phyloP scores from a whole-genome alignment of 83 land plant genomes.

The Picea abies region DNA sequence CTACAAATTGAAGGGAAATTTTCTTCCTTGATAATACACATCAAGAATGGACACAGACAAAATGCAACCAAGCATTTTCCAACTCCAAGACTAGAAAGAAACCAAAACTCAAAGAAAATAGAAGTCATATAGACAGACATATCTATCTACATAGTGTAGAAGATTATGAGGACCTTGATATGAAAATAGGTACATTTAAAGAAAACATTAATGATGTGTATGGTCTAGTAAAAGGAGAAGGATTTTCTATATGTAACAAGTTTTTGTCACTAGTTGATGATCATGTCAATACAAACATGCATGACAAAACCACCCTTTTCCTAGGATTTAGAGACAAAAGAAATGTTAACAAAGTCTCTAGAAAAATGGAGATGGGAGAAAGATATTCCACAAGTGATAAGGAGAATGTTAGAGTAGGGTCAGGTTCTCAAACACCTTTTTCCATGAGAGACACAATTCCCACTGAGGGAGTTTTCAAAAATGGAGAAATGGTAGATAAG shows the following conservation, averaged over 20 bases:
- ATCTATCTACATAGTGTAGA: background rate
- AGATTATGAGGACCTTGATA: background rate
- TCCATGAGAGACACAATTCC: background rate
- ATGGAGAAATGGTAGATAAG: background rate
- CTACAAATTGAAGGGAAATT: too few relatives aligned
- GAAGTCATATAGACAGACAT: slow-evolving; percentile 1
- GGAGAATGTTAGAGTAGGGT: background rate
- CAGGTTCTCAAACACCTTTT: background rate
- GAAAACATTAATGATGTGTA: slow-evolving; percentile 18
- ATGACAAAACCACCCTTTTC: too few relatives aligned
- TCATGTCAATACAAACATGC: too few relatives aligned
- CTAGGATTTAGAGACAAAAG: too few relatives aligned
- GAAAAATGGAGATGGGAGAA: too few relatives aligned
- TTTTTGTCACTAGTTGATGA: background rate
- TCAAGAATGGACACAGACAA: too few relatives aligned
- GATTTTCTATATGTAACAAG: background rate
- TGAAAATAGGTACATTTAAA: slow-evolving; percentile 14
- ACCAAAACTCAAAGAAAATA: background rate
- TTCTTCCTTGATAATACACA: too few relatives aligned
- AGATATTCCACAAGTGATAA: background rate
- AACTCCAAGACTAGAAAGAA: background rate
- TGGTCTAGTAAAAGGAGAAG: background rate
- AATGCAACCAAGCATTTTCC: too few relatives aligned
- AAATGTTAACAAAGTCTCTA: too few relatives aligned
- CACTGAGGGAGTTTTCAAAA: background rate